These are phyloP conservation scores for Pisolithus microcarpus DNA, from an alignment of 768 basidiomycete genomes.

Conservation along the genomic window DNA sequence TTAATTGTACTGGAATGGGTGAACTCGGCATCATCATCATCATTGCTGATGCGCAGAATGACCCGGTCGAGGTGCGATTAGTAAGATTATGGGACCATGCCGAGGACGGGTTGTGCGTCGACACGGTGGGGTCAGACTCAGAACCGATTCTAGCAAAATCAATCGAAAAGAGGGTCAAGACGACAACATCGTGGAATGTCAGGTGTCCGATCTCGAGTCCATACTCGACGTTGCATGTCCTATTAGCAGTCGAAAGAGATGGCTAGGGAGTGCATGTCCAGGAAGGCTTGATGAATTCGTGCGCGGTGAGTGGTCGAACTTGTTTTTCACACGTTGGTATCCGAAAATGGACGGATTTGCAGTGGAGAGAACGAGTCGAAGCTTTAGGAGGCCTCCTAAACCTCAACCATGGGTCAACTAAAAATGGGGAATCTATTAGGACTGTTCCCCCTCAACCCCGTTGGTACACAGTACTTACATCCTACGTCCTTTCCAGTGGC, in stretches of 20 bases:
- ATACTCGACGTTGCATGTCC: constrained; percentile 93
- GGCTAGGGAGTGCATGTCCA: constrained; percentile 52
- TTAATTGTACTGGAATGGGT: constrained; percentile 72
- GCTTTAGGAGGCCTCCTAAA: too few species aligned
- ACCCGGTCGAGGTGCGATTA: constrained; percentile 87
- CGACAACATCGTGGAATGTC: constrained; percentile 73
- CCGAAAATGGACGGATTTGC: too few species aligned
- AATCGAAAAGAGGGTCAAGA: constrained; percentile 15
- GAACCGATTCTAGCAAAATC: constrained; percentile 50
- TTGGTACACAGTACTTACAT: too few species aligned
- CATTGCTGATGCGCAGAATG: constrained; percentile 55
- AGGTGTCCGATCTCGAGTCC: constrained; percentile 85
- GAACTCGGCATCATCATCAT: constrained; percentile 24
- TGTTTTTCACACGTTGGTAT: constrained; percentile 37
- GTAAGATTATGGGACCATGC: constrained; percentile 78
- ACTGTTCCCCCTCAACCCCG: too few species aligned
- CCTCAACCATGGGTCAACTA: too few species aligned
- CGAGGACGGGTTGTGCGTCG: constrained; percentile 48
- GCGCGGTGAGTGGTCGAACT: neutral
- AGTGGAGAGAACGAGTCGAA: constrained; percentile 33
- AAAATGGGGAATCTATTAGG: too few species aligned
- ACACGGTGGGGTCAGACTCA: constrained; percentile 84
- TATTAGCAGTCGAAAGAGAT: constrained; percentile 82
- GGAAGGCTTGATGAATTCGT: constrained; percentile 15
- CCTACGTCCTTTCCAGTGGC: too few species aligned